Base-by-base conservation (phyloP, 2,329 filamentous ascomycete genomes). In the Dissoconium aciculare region DNA sequence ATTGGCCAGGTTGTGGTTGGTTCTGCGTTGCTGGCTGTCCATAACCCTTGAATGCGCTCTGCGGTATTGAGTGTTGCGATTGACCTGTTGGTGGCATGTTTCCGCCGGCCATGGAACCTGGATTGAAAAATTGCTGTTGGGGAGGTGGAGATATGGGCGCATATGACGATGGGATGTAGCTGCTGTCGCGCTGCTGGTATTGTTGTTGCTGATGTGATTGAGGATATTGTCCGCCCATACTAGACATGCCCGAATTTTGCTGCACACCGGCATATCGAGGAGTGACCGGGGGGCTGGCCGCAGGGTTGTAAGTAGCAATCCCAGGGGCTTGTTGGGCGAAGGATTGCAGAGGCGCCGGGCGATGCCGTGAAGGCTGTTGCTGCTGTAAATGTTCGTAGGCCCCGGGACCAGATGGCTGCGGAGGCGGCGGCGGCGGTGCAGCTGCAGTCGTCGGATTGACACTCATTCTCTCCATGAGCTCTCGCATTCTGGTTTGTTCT, bases 391-490 rank as follows among this genome's bases (percentile, higher is more conserved):
- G 19, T 23, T n/a, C 19, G n/a, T 23, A n/a, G n/a, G n/a, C n/a
- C n/a, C n/a, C 19, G n/a, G n/a, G n/a, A n/a, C n/a, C n/a, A 23
- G 8, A 8, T 23, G 19, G n/a, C 19, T 23, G 28, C 8, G 15
- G 24, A n/a, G 4, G 17, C 5, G 19, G n/a, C 8, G n/a, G 19
- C n/a, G 8, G 19, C n/a, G 19, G n/a, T 23, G 19, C 19, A 23
- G 19, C 8, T n/a, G 19, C 19, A n/a, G 38, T 54, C n/a, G 50
- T 46, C 2, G 58, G 51, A 23, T 87, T 82, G 59, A 94, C 78
- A 2, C 84, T 85, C 74, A 95, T 87, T 32, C 85, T 74, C 50
- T 94, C 85, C 89, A 98, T 95, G 24, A 98, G 63, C 25, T 80
- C 79, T 34, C 81, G 74, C 33, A 98, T 60, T 33, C 87, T 72